Evolutionary conservation across 371 early-diverging fungal species (phyloP).

Genomic region (Mucor irregularis): DNA sequence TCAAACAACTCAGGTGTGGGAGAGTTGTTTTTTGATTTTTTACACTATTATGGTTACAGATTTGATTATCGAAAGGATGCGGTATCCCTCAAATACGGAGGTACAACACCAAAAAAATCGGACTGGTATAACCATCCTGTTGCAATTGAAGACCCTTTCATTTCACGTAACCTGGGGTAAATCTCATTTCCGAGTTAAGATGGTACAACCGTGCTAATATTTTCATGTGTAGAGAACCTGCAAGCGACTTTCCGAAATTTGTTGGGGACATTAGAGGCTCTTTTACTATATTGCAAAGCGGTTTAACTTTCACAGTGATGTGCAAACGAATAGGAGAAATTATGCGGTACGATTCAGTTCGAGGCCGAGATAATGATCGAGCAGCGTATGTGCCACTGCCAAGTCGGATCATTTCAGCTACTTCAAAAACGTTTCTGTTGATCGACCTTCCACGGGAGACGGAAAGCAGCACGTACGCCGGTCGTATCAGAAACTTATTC

Average conservation of each 20-base stretch:
- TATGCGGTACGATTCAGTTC: neutral
- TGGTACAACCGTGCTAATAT: neutral
- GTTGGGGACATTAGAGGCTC: neutral
- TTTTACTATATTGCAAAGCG: conserved; percentile 5
- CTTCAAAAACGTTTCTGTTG: neutral
- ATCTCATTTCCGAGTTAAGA: neutral
- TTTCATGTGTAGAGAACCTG: neutral
- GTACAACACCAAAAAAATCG: neutral
- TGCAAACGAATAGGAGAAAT: neutral
- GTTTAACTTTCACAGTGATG: neutral
- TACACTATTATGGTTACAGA: conserved; percentile 14
- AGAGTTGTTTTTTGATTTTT: conserved; percentile 11
- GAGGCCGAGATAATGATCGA: neutral
- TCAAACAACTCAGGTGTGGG: neutral
- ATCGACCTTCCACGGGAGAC: neutral
- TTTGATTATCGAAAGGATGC: conserved; percentile 10
- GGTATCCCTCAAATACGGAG: conserved; percentile 9
- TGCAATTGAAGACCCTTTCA: conserved; percentile 13
- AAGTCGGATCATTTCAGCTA: neutral
- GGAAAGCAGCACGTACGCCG: neutral
- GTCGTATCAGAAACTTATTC: neutral
- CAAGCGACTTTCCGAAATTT: neutral
- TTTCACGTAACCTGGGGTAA: conserved; percentile 9
- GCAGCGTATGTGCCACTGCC: neutral
- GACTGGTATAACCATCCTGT: neutral